These are phyloP conservation scores for Thuidium tamariscinum DNA, from an alignment of 225 moss, liverwort and hornwort species.

Conservation along the genomic window DNA sequence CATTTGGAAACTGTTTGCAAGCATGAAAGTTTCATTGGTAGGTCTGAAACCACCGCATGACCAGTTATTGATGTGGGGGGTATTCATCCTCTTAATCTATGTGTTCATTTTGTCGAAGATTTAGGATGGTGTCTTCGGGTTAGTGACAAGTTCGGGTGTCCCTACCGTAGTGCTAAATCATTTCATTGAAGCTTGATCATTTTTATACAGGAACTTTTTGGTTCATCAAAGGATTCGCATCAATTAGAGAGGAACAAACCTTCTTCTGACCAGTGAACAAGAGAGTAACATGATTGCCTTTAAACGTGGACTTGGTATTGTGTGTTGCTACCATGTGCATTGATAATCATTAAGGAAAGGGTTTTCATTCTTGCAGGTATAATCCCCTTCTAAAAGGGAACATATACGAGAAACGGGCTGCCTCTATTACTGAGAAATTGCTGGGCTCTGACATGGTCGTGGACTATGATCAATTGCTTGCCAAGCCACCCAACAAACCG, in stretches of 20 bases:
- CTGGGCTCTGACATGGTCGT: slow-evolving; percentile 66
- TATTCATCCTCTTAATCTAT: background rate
- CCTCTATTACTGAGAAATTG: slow-evolving; percentile 69
- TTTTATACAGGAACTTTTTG: background rate
- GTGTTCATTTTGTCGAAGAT: background rate
- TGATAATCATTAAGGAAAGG: background rate
- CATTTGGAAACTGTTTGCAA: background rate
- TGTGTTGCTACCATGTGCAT: background rate
- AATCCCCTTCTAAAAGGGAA: slow-evolving; percentile 49
- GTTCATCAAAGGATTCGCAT: background rate
- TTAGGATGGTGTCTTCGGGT: background rate
- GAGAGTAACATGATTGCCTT: background rate
- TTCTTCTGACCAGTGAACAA: background rate
- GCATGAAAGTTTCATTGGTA: background rate
- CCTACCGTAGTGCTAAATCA: background rate
- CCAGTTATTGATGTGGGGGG: background rate
- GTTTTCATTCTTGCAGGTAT: slow-evolving; percentile 31
- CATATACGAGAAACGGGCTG: slow-evolving; percentile 70
- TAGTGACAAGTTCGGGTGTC: background rate
- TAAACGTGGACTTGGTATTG: background rate
- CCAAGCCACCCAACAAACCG: slow-evolving; percentile 76
- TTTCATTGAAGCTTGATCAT: background rate
- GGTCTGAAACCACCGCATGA: background rate
- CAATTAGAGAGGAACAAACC: background rate
- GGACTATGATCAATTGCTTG: slow-evolving; percentile 88